Base-by-base conservation (phyloP, 2,329 filamentous ascomycete genomes). In the Scolecobasidium constrictum region DNA sequence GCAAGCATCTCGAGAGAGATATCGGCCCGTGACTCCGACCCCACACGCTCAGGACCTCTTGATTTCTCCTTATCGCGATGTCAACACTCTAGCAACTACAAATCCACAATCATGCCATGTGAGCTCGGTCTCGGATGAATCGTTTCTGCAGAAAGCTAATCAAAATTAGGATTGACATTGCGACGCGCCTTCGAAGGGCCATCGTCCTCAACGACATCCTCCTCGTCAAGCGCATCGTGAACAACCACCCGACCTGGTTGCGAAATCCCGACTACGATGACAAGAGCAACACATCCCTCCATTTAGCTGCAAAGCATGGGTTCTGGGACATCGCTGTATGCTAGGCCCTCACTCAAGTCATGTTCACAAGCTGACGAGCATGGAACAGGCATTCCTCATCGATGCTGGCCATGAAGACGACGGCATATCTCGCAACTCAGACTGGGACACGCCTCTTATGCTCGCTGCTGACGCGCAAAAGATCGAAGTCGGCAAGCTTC, bases 91-190 rank as follows among this genome's bases (percentile, higher is more conserved):
- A n/a, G n/a, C n/a, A n/a, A n/a, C n/a, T n/a, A n/a, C n/a, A n/a
- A 7, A 31, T 7, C 26, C 26, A 31, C n/a, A 31, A 31, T 31
- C 26, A 31, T 31, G 26, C 26, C 9, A 31, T 31, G 26, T 31
- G n/a, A 9, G 26, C 26, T n/a, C 26, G n/a, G n/a, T n/a, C n/a
- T n/a, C n/a, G n/a, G n/a, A n/a, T n/a, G n/a, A n/a, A n/a, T n/a
- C n/a, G n/a, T n/a, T n/a, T n/a, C n/a, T n/a, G n/a, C n/a, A n/a
- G n/a, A n/a, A n/a, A n/a, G n/a, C n/a, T n/a, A n/a, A n/a, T n/a
- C n/a, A n/a, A n/a, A n/a, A n/a, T n/a, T n/a, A 86, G 79, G 82
- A 86, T 90, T 64, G 80, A 86, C 49, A 75, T 84, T 45, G 75
- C 80, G 44, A 76, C 80, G 59, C 83, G 86, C 53, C 71, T 93